Evolutionary conservation across 306 rosid species (phyloP), one percentile per base, ranked within the genome.

Genomic region (Sicyos baderoa): DNA sequence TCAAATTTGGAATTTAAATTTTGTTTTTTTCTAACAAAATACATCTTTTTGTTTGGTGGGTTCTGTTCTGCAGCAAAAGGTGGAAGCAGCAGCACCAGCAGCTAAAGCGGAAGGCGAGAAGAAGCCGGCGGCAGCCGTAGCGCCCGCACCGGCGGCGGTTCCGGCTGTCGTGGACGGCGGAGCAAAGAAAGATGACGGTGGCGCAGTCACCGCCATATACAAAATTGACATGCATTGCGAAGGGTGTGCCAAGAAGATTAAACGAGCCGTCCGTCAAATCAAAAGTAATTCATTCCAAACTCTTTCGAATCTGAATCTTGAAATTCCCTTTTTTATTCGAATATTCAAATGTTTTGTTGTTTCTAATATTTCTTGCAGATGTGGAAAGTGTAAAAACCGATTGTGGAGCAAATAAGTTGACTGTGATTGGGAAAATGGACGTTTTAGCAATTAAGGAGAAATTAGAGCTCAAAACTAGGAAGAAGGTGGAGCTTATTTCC

Each of bases 201-300:
- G 74, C 7, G 19, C 54, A 5, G 7, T 49, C 56, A 54, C 87
- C 50, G 82, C 78, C 75, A 84, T 92, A 74, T 82, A 77, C 18
- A 92, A 82, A 82, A 75, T 88, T 6, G 96, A 89, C 18, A 61
- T 86, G 79, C 95, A 89, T 84, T 89, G 96, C 68, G 97, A 88
- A 13, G 98, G 98, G 5, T 88, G 96, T 56, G 93, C 86, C 0
- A 80, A 86, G 81, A 87, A 88, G 70, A 76, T 87, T 69, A 89
- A 80, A 78, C 86, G 82, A 45, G 78, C 77, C 4, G 84, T 86
- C 32, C 81, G 83, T 19, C 68, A 72, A 56, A 47, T 89, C 61
- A 71, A 79, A 4, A 96, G 97, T 91, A 4, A 32, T 4, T 32
- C 0, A 56, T 21, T 25, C 64, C 0, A 7, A 25, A 25, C 40